Conservation (phyloP, 2,329 filamentous ascomycete species). For the Clarireedia paspali region DNA sequence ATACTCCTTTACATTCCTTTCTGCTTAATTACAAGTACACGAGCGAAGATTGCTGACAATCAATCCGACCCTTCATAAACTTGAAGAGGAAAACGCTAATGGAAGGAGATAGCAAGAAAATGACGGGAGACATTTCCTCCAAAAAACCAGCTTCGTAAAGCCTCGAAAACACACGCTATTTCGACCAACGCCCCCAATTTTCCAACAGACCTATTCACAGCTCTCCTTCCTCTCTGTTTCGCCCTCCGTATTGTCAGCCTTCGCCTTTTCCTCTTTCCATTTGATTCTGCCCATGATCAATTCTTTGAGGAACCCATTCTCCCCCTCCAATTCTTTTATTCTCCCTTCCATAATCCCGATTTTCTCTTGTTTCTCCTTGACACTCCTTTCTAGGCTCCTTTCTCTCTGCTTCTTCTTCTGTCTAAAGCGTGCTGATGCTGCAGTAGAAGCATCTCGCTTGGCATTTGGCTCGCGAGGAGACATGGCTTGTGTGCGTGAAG, state of each 20-base stretch:
- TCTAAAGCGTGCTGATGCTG: conserved; percentile 79
- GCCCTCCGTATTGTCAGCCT: conserved; percentile 27
- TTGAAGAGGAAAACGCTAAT: neutral
- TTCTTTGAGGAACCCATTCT: conserved; percentile 74
- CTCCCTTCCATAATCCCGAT: conserved; percentile 63
- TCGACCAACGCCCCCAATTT: neutral
- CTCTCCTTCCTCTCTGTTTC: conserved; percentile 1
- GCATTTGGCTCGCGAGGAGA: conserved; percentile 11
- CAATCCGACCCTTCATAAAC: neutral
- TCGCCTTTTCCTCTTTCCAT: conserved; percentile 29
- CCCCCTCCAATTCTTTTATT: conserved; percentile 66
- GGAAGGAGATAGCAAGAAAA: neutral
- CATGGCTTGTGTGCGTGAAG: conserved; percentile 1
- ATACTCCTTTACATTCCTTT: too few relatives aligned
- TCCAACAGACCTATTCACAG: neutral
- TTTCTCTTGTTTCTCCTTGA: conserved; percentile 75
- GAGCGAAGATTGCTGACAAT: too few relatives aligned
- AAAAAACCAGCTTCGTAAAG: neutral
- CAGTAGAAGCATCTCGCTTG: conserved; percentile 80
- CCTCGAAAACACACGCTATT: neutral
- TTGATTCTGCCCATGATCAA: conserved; percentile 58
- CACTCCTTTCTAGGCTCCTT: conserved; percentile 69
- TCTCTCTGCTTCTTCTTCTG: conserved; percentile 95
- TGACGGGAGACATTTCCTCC: neutral
- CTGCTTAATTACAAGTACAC: too few relatives aligned